Conservation (phyloP, 768 basidiomycete species). For the Trametes coccinea region DNA sequence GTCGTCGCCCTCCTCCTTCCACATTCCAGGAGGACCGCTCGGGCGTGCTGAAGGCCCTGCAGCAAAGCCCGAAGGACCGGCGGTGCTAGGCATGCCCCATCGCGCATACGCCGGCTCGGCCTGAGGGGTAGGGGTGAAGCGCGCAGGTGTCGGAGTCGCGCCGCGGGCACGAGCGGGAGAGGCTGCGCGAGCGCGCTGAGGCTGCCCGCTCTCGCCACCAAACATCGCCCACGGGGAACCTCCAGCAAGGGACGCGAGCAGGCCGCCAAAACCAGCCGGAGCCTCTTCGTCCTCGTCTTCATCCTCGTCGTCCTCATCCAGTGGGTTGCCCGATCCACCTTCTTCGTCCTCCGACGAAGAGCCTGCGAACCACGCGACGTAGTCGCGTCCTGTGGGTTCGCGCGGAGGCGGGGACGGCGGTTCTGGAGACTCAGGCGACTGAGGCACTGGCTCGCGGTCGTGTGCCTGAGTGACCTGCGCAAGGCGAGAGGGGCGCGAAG, state of each 20-base stretch:
- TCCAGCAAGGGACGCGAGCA: slow-evolving; percentile 16
- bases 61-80: background rate
- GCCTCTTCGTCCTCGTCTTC: slow-evolving; percentile 7
- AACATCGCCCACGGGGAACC: slow-evolving; percentile 17
- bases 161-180: slow-evolving; percentile 16
- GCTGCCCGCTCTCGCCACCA: slow-evolving; percentile 7
- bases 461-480: slow-evolving; percentile 10
- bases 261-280: background rate
- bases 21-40: slow-evolving; percentile 6
- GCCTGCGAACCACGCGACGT: slow-evolving; percentile 21
- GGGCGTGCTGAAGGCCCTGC: background rate
- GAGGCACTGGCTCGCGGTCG: background rate
- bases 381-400: slow-evolving; percentile 12
- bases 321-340: background rate
- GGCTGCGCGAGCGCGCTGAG: slow-evolving; percentile 10
- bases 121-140: background rate
- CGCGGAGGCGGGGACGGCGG: slow-evolving; percentile 14
- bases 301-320: slow-evolving; percentile 11
- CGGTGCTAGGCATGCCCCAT: slow-evolving; percentile 1
- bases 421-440: slow-evolving; percentile 17
- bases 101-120: slow-evolving; percentile 3
- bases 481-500: slow-evolving; percentile 15
- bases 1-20: slow-evolving; percentile 11
- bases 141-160: slow-evolving; percentile 9
- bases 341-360: slow-evolving; percentile 21